phyloP scores from a whole-genome alignment of 352 stramenopile genomes.

The Phytophthora pisi region DNA sequence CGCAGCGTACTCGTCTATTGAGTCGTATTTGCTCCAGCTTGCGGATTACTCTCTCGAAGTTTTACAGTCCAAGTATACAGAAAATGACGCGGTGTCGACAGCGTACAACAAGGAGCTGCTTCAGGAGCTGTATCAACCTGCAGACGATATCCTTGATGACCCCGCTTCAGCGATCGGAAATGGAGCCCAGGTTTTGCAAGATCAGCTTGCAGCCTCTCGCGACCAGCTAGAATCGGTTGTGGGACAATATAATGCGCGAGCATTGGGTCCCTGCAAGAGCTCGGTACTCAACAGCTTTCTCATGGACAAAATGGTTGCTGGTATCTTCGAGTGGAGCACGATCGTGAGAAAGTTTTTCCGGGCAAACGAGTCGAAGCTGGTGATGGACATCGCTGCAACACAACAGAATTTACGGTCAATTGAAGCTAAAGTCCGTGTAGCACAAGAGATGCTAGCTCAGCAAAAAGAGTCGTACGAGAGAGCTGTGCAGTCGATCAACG shows the following conservation, averaged over 20 bases:
- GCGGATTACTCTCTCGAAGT: constrained; percentile 53
- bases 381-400: constrained; percentile 41
- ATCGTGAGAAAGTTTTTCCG: constrained; percentile 59
- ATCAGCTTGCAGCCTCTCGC: constrained; percentile 41
- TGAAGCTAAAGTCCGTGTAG: constrained; percentile 63
- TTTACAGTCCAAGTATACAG: constrained; percentile 35
- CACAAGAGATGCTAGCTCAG: constrained; percentile 62
- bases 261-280: constrained; percentile 36
- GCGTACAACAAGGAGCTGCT: constrained; percentile 58
- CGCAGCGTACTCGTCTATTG: constrained; percentile 41
- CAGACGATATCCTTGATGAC: constrained; percentile 20
- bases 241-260: constrained; percentile 46
- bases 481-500: constrained; percentile 56
- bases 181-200: constrained; percentile 43
- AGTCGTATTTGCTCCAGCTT: constrained; percentile 51
- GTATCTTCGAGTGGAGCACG: constrained; percentile 60
- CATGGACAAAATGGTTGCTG: constrained; percentile 52
- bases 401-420: constrained; percentile 56
- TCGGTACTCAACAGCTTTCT: constrained; percentile 54
- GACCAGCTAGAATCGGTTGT: constrained; percentile 47
- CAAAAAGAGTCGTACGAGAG: constrained; percentile 72
- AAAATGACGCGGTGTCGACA: constrained; percentile 45
- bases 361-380: constrained; percentile 43
- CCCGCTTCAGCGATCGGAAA: constrained; percentile 24
- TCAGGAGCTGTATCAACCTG: constrained; percentile 41